Percentiles rank a stretch among this genome's conserved stretches.
phyloP scores from a whole-genome alignment of 169 alveolate species.

The Cryptosporidium xiaoi region DNA sequence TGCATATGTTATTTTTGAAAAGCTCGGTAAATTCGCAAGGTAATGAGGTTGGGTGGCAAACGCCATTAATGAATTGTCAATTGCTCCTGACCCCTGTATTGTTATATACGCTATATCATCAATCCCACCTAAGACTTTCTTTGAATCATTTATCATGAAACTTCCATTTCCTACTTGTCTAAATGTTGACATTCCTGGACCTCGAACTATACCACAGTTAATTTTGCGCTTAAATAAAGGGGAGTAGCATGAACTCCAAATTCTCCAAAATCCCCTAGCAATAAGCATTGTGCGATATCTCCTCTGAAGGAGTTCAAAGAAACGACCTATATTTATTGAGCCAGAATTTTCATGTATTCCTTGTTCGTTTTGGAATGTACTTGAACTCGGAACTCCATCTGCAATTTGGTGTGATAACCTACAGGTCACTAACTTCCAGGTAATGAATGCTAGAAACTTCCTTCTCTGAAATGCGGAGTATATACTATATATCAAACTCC shows the following conservation, averaged over 20 bases:
- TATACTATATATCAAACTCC: constrained; percentile 48
- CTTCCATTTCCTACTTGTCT: constrained; percentile 38
- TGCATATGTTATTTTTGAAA: constrained; percentile 68
- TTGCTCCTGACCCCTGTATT: constrained; percentile 52
- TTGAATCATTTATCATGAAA: constrained; percentile 38
- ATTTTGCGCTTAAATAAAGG: constrained; percentile 59
- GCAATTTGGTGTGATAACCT: constrained; percentile 47
- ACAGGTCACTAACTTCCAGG: constrained; percentile 30
- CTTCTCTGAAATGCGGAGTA: constrained; percentile 66
- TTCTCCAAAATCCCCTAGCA: constrained; percentile 73
- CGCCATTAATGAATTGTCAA: constrained; percentile 9
- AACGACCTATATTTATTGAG: constrained; percentile 36
- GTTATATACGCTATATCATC: constrained; percentile 62
- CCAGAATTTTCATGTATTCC: constrained; percentile 46
- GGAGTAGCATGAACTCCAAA: constrained; percentile 71
- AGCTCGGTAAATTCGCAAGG: constrained; percentile 69
- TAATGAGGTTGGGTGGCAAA: constrained; percentile 74
- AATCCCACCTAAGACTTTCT: constrained; percentile 32
- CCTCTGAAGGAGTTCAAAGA: constrained; percentile 67
- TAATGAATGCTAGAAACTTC: constrained; percentile 44
- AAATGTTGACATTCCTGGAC: constrained; percentile 49
- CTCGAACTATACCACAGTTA: constrained; percentile 69
- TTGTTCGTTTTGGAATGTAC: constrained; percentile 33
- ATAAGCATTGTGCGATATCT: constrained; percentile 50
- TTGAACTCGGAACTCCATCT: constrained; percentile 52